Evolutionary conservation across 768 basidiomycete species (phyloP).

Genomic region (Cyclocybe aegerita): DNA sequence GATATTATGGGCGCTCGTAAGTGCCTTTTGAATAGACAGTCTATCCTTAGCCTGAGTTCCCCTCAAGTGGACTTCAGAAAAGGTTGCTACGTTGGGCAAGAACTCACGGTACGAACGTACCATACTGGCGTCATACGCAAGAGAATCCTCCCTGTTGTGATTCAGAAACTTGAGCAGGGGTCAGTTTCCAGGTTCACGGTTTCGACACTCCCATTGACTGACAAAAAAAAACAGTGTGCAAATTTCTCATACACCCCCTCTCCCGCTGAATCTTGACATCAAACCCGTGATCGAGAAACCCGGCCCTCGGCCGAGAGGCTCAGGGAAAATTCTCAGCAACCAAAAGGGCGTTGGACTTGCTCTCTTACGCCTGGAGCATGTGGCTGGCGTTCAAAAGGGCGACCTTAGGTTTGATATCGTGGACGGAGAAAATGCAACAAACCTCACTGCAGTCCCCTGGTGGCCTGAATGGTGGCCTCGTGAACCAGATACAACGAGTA

Average conservation of each 20-base stretch:
- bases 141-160: conserved; percentile 78
- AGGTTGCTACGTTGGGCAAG: conserved; percentile 98
- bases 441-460: conserved; percentile 56
- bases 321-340: conserved; percentile 73
- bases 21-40: conserved; percentile 25
- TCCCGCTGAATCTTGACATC: conserved; percentile 38
- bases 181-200: conserved; percentile 16
- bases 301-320: conserved; percentile 61
- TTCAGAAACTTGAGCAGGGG: conserved; percentile 42
- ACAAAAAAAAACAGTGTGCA: background rate
- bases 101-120: conserved; percentile 94
- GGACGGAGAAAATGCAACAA: conserved; percentile 17
- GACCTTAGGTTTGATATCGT: conserved; percentile 41
- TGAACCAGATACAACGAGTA: conserved; percentile 14
- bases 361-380: conserved; percentile 77
- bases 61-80: conserved; percentile 86
- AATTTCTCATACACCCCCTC: conserved; percentile 11
- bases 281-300: conserved; percentile 21
- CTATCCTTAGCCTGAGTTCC: conserved; percentile 8
- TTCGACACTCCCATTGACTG: background rate
- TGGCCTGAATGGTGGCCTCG: conserved; percentile 69
- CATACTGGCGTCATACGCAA: conserved; percentile 92
- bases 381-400: conserved; percentile 52
- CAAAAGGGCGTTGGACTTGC: conserved; percentile 68
- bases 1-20: conserved; percentile 93